Evolutionary conservation across 805 yeast genomes (phyloP), one percentile per base, ranked within the genome.

Genomic region (Dipodascus geniculatus): DNA sequence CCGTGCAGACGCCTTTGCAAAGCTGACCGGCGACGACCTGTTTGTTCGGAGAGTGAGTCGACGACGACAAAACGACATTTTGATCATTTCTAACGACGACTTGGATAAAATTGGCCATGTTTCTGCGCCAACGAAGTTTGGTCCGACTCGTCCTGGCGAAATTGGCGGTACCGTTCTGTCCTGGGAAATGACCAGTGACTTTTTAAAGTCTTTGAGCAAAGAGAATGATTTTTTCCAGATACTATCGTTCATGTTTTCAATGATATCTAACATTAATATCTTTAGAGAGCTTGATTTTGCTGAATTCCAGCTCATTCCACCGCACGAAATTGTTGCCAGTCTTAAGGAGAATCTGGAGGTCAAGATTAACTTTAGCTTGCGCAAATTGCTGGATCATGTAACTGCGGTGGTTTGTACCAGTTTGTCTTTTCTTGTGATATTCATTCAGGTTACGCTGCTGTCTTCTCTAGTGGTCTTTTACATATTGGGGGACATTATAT

Each of bases 111-210:
- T 38, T n/a, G 44, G 44, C 20, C 4, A 6, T 38, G 44, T 38
- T 38, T 38, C 44, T 3, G 20, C 20, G 11, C 44, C 44, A 38
- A 17, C 14, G 20, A 14, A 38, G 44, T 38, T n/a, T 17, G 63
- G 63, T 1, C 61, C 62, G 11, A 38, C 23, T 16, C 51, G 62
- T 4, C 63, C 63, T 3, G 63, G 60, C 17, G 47, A 57, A n/a
- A 53, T 60, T 22, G 47, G 51, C 19, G 63, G 63, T 17, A 54
- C 61, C 1, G 54, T 55, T 9, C 50, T 60, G 44, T 59, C 62
- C 2, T 60, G 63, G 63, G 48, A 54, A 55, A 60, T 60, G 63
- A 55, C 63, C 2, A 47, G 58, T 4, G 62, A 59, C 33, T 35
- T 60, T 42, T 28, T 60, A 17, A 47, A 47, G n/a, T 17, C 44